Evolutionary conservation across 2,329 filamentous ascomycete genomes (phyloP).

Genomic region (Lachnellula cervina): DNA sequence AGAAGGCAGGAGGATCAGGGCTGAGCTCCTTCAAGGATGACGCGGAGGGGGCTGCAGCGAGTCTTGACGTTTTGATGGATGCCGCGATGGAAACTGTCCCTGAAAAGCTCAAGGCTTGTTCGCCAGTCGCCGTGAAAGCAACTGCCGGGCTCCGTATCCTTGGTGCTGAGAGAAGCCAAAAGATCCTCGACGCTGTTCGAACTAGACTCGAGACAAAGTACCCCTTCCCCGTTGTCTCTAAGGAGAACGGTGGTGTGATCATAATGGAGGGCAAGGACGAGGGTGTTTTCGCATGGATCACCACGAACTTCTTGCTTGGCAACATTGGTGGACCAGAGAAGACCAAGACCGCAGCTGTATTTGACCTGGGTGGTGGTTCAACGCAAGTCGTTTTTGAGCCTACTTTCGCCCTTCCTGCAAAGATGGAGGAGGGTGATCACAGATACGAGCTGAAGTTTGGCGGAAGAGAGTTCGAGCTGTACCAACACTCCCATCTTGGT

Average conservation of each 20-base stretch:
- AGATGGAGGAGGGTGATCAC: constrained; percentile 85
- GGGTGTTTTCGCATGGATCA: constrained; percentile 98
- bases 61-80: constrained; percentile 81
- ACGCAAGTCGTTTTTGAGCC: constrained; percentile 99
- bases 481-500: constrained; percentile 96
- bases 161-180: constrained; percentile 72
- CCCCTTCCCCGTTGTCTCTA: constrained; percentile 88
- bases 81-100: constrained; percentile 81
- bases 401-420: constrained; percentile 85
- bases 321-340: constrained; percentile 94
- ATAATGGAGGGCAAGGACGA: constrained; percentile 98
- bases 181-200: constrained; percentile 82
- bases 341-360: constrained; percentile 85
- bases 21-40: constrained; percentile 85
- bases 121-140: constrained; percentile 94
- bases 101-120: constrained; percentile 84
- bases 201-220: constrained; percentile 79
- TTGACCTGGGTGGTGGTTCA: constrained; percentile 93
- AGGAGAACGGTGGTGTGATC: constrained; percentile 79
- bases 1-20: constrained; percentile 66
- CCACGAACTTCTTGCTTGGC: constrained; percentile 94
- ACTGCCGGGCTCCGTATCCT: constrained; percentile 90
- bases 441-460: constrained; percentile 91
- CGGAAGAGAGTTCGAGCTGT: constrained; percentile 84
- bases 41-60: constrained; percentile 81